Evolutionary conservation across 1,139 yeast species (phyloP).

Genomic region (Geotrichum siamense): DNA sequence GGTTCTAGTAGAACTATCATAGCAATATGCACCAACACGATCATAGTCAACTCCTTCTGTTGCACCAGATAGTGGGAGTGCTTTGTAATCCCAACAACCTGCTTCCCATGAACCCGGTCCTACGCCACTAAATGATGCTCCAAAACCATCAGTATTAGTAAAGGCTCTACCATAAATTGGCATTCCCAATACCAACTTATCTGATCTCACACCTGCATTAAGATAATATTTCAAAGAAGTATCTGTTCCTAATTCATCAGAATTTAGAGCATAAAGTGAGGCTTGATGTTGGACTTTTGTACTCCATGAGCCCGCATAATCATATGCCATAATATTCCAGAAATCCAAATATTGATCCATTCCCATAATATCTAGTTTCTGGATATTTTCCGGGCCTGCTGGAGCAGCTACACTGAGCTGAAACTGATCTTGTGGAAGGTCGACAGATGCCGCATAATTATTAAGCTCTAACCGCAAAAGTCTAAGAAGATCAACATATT

Average conservation of each 20-base stretch:
- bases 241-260: constrained; percentile 41
- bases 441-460: constrained; percentile 31
- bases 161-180: constrained; percentile 82
- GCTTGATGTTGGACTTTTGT: constrained; percentile 56
- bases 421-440: constrained; percentile 34
- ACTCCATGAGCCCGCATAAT: constrained; percentile 78
- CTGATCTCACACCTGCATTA: constrained; percentile 39
- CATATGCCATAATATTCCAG: constrained; percentile 92
- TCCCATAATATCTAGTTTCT: constrained; percentile 39
- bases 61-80: constrained; percentile 42
- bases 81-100: constrained; percentile 51
- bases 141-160: constrained; percentile 39
- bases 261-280: constrained; percentile 52
- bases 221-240: constrained; percentile 44
- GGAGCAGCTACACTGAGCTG: constrained; percentile 72
- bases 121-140: constrained; percentile 43
- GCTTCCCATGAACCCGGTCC: constrained; percentile 47
- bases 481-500: constrained; percentile 43
- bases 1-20: constrained; percentile 36
- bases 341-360: constrained; percentile 55
- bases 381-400: constrained; percentile 46
- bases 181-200: constrained; percentile 73
- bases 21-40: constrained; percentile 55
- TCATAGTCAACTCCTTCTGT: constrained; percentile 46
- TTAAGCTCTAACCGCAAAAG: constrained; percentile 42